A percentile compares a stretch with the other conserved stretches of the same genome.
Conservation (phyloP, 2,329 filamentous ascomycete species). For the Phialocephala subalpina region DNA sequence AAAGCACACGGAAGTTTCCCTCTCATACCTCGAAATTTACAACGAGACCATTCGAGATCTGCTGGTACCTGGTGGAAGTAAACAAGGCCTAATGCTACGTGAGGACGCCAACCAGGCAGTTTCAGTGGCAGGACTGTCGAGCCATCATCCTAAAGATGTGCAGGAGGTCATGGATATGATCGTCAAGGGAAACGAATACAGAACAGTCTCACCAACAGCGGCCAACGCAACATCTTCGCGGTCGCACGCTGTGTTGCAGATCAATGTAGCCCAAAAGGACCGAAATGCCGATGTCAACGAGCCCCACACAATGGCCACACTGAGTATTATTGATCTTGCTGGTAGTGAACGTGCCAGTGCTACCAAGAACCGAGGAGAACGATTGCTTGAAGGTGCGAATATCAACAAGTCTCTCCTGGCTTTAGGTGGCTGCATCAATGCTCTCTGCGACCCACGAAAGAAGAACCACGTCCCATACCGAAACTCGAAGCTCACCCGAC, state of each 20-base stretch:
- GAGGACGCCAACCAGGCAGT: conserved; percentile 95
- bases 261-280: conserved; percentile 95
- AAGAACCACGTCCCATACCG: conserved; percentile 95
- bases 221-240: conserved; percentile 97
- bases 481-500: conserved; percentile 94
- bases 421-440: conserved; percentile 96
- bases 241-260: conserved; percentile 96
- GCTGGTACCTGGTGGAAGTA: conserved; percentile 80
- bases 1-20: conserved; percentile 87
- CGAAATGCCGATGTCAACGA: conserved; percentile 92
- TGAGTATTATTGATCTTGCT: conserved; percentile 97
- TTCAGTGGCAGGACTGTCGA: conserved; percentile 88
- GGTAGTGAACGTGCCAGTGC: conserved; percentile 96
- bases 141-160: conserved; percentile 89
- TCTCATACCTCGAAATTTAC: conserved; percentile 98
- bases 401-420: conserved; percentile 99
- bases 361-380: conserved; percentile 94
- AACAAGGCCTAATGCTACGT: conserved; percentile 86
- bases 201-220: conserved; percentile 95
- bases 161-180: conserved; percentile 99
- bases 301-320: conserved; percentile 95
- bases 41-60: conserved; percentile 98
- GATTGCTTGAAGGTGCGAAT: conserved; percentile 92
- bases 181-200: conserved; percentile 89
- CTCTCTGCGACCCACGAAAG: conserved; percentile 91